Percentiles rank a stretch among this genome's conserved stretches.
Evolutionary conservation across 805 yeast genomes (phyloP).

Genomic region (Teunomyces gatunensis): DNA sequence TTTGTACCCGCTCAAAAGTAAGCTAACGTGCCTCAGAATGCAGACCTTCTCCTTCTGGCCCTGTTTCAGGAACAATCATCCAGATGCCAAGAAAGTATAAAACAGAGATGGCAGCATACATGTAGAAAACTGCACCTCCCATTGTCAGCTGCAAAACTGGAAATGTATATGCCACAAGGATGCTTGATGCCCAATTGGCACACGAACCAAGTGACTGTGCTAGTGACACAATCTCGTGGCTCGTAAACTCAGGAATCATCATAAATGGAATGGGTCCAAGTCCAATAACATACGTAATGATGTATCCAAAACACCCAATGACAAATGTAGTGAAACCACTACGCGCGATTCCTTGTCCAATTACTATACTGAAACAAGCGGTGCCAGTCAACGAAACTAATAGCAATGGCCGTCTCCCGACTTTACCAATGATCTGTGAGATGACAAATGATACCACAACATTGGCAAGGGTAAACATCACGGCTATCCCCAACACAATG

Average conservation of each 20-base stretch:
- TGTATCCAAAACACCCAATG: slow-evolving; percentile 31
- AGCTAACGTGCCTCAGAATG: background rate
- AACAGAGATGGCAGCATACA: slow-evolving; percentile 22
- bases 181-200: slow-evolving; percentile 34
- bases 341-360: slow-evolving; percentile 23
- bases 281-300: slow-evolving; percentile 33
- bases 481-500: slow-evolving; percentile 16
- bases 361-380: slow-evolving; percentile 22
- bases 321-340: slow-evolving; percentile 14
- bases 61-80: slow-evolving; percentile 33
- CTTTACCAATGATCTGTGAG: slow-evolving; percentile 16
- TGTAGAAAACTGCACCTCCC: slow-evolving; percentile 28
- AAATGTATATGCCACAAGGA: slow-evolving; percentile 30
- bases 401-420: slow-evolving; percentile 26
- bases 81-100: slow-evolving; percentile 18
- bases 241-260: slow-evolving; percentile 35
- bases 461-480: slow-evolving; percentile 16
- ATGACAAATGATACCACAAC: slow-evolving; percentile 14
- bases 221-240: slow-evolving; percentile 29
- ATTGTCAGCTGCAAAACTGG: slow-evolving; percentile 25
- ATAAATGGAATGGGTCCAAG: slow-evolving; percentile 38
- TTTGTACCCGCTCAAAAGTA: background rate
- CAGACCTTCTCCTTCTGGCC: slow-evolving; percentile 13
- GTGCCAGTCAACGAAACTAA: slow-evolving; percentile 22
- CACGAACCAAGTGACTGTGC: slow-evolving; percentile 38